These are phyloP conservation scores for Dryas integrifolia DNA, from an alignment of 331 rosid genomes.

Conservation along the genomic window DNA sequence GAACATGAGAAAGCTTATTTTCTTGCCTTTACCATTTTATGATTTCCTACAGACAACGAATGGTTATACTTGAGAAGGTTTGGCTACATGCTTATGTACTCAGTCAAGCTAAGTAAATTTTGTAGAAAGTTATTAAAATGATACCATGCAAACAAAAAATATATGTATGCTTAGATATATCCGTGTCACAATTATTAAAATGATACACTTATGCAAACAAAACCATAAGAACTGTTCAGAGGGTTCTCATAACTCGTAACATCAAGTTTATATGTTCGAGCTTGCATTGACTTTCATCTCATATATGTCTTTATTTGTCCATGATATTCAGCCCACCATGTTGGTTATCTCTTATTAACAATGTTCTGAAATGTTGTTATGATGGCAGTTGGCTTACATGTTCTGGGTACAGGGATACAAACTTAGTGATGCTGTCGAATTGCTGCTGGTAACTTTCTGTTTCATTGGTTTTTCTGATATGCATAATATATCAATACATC, in stretches of 20 bases:
- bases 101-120: background rate
- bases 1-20: background rate
- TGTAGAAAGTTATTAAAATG: background rate
- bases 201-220: too few species aligned
- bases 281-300: background rate
- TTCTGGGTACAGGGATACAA: conserved; percentile 87
- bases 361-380: conserved; percentile 33
- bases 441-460: conserved; percentile 64
- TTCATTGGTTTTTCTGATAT: background rate
- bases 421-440: conserved; percentile 53
- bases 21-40: background rate
- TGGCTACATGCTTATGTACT: background rate
- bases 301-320: conserved; percentile 7
- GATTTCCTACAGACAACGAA: background rate
- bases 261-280: background rate
- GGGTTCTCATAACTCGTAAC: background rate
- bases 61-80: background rate
- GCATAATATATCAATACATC: background rate
- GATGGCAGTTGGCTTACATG: conserved; percentile 84
- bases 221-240: background rate
- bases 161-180: background rate
- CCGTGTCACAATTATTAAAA: background rate
- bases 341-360: conserved; percentile 1
- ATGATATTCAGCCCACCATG: conserved; percentile 2
- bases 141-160: background rate